A percentile compares a stretch with the other conserved stretches of the same genome.
These are phyloP conservation scores for Paxillus involutus DNA, from an alignment of 768 basidiomycete genomes.

Conservation along the genomic window DNA sequence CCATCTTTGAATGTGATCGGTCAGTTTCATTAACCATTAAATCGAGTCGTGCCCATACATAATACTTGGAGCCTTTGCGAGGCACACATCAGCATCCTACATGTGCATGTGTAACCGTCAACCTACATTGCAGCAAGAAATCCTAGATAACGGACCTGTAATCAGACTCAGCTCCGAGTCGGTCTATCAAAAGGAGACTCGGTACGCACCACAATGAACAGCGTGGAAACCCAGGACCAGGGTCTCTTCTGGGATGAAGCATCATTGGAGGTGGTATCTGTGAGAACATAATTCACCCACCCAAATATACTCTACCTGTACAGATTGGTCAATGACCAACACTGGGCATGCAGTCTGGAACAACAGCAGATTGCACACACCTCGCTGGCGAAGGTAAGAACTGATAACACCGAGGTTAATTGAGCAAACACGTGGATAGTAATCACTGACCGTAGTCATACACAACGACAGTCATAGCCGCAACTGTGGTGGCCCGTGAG, in stretches of 20 bases:
- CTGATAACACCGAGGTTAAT: not conserved
- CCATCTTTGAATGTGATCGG: not conserved
- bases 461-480: conserved; percentile 2
- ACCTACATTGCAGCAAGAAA: conserved; percentile 11
- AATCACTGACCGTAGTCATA: conserved; percentile 21
- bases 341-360: not conserved
- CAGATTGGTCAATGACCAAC: not conserved
- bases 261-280: not conserved
- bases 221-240: not conserved
- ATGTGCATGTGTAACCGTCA: too few species aligned
- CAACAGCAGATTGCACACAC: not conserved
- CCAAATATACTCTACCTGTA: conserved; percentile 17
- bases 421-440: not conserved
- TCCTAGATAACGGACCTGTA: conserved; percentile 20
- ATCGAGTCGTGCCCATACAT: not conserved
- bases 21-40: not conserved
- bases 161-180: not conserved
- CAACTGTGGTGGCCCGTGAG: conserved; percentile 9
- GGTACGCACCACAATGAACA: not conserved
- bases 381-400: conserved; percentile 17
- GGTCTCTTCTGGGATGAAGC: not conserved
- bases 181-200: not conserved
- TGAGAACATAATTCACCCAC: conserved; percentile 7
- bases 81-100: not conserved
- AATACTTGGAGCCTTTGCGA: not conserved